Evolutionary conservation across 2,329 filamentous ascomycete species (phyloP), one percentile per base, ranked within the genome.

Genomic region (Ustilaginoidea virens): DNA sequence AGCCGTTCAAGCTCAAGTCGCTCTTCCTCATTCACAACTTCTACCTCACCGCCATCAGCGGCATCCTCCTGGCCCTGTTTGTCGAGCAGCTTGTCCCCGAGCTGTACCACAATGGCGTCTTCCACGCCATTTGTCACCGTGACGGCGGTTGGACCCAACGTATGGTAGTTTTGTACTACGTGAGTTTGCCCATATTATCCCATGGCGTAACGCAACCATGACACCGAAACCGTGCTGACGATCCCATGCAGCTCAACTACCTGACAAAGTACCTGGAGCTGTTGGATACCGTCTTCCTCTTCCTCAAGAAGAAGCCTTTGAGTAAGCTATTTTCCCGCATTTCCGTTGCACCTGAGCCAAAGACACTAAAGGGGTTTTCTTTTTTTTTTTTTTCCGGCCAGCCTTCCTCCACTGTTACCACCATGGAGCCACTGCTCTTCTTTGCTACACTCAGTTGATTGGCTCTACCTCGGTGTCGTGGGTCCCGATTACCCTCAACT

Each of bases 401-500:
- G 68, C 90, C 49, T 96, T 96, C 76, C 80, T 96, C 43, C 87
- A 96, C 71, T 93, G 83, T 63, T 96, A 96, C 63, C 87, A 96
- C 68, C 87, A 96, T 56, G 87, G 87, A 51, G 87, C 87, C 31
- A 96, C 87, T 33, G 87, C 87, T 44, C 77, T 94, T 39, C 80
- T 96, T 45, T 94, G 87, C 79, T 96, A 92, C 68, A 93, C 85
- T 32, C 87, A 96, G 64, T 74, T 96, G 41, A 78, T 93, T 48
- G 87, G 87, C 42, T 73, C 81, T 49, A 96, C 87, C 25, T 71
- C 87, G 24, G 87, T 96, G 33, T 92, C 86, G 36, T 96, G 87
- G 87, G 82, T 93, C 32, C 76, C 79, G 37, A 96, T 96, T 53
- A 78, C 74, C 30, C 73, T 96, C 45, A 96, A 96, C 69, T 62